Conservation (phyloP, 2,329 filamentous ascomycete genomes). For the Ploettnerulaceae sp. region DNA sequence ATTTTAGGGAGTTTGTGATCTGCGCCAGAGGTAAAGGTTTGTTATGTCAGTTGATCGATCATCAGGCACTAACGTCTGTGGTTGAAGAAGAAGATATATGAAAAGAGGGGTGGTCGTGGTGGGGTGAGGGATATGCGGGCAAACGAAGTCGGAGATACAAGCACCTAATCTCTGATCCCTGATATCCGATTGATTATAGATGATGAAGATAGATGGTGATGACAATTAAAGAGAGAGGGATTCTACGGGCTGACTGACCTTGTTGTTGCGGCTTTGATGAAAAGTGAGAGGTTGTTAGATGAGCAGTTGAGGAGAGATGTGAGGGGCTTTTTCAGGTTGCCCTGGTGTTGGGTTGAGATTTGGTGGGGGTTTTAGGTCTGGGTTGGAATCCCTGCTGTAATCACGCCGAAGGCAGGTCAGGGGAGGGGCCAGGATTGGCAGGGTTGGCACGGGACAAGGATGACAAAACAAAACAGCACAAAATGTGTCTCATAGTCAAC, state of each 20-base stretch:
- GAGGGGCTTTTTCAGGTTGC: conserved; percentile 10
- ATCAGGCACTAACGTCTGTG: conserved; percentile 3
- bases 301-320: background rate
- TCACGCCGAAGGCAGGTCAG: conserved; percentile 1
- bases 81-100: conserved; percentile 9
- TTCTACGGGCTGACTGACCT: background rate
- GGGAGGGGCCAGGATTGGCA: background rate
- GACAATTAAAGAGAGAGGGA: background rate
- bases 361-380: conserved; percentile 7
- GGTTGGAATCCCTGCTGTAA: background rate
- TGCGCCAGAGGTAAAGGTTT: too few relatives aligned
- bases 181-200: background rate
- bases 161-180: conserved; percentile 6
- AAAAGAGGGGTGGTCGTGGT: conserved; percentile 1
- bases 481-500: too few relatives aligned
- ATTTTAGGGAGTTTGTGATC: background rate
- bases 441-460: background rate
- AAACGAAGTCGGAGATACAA: conserved; percentile 1
- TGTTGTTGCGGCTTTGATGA: conserved; percentile 4
- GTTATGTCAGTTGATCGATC: conserved; percentile 24
- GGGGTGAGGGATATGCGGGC: conserved; percentile 8
- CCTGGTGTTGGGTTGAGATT: conserved; percentile 2
- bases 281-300: background rate
- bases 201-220: background rate
- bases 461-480: background rate